Base-by-base conservation (phyloP, 257 asterid genomes). In the Scutellaria minor region DNA sequence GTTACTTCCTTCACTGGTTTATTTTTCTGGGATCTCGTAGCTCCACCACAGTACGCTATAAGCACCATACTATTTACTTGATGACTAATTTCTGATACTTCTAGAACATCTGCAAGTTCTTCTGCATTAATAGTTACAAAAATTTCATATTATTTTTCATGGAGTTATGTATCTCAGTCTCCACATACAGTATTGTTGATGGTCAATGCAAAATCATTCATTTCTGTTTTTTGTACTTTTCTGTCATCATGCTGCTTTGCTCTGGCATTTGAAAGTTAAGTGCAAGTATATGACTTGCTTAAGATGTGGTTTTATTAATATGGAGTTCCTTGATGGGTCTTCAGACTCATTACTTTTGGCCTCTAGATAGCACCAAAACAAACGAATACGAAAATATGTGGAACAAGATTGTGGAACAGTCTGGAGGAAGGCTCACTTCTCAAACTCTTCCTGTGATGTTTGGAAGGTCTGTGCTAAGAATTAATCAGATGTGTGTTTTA, bases 341-440 rank as follows among this genome's bases (percentile, higher is more conserved):
- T 72, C 91, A 94, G 99, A 81, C 75, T 80, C 93, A 78, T 70
- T 91, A 87, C 80, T 87, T 86, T 77, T 91, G 97, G 93, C 99
- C 97, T 70, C 85, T 90, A 35, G 87, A 87, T 48, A 80, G 83
- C 73, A 67, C 76, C 78, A 82, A 70, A 61, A 66, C 40, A 63
- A 66, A 61, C 74, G 87, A 85, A 75, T 90, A 76, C 70, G 97
- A 91, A 77, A 80, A 64, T 62, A 80, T 44, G 66, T 94, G 99
- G 99, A 83, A 81, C 60, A 64, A 69, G 75, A 61, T 82, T 62
- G 84, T 82, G 48, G 77, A 39, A 75, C 82, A 78, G 75, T 84
- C 76, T 20, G 90, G 92, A 68, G 89, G 84, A 67, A 79, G 14
- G 51, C 73, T 91, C 67, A 55, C 76, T 80, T 84, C 97, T 72